These are phyloP conservation scores for Lasiodiplodia sp. DNA, from an alignment of 2,329 filamentous ascomycete genomes.

Conservation along the genomic window DNA sequence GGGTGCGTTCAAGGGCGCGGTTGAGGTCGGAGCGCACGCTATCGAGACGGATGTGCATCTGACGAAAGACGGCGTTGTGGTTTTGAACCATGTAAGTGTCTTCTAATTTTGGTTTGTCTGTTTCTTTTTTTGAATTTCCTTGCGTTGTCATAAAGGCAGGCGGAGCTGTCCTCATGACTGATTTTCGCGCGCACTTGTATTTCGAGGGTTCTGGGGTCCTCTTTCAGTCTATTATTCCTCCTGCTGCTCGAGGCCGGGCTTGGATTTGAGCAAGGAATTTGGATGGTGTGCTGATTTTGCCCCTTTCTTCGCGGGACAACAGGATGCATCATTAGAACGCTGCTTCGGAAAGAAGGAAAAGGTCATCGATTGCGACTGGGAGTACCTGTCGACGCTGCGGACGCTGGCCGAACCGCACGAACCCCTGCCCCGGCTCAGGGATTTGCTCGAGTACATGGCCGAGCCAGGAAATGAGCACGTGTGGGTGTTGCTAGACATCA, in stretches of 20 bases:
- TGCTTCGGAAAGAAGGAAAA: conserved; percentile 80
- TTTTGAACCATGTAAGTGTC: conserved; percentile 70
- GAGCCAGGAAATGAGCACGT: conserved; percentile 70
- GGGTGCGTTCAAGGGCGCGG: conserved; percentile 76
- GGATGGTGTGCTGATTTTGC: not conserved
- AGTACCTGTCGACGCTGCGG: conserved; percentile 71
- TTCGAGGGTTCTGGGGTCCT: not conserved
- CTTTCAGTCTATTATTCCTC: not conserved
- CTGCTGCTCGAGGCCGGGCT: not conserved
- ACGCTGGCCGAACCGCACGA: conserved; percentile 73
- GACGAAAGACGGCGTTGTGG: conserved; percentile 81
- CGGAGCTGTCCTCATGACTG: not conserved
- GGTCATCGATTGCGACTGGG: conserved; percentile 79
- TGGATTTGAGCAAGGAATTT: not conserved
- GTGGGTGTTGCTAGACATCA: conserved; percentile 90
- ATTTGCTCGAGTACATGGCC: conserved; percentile 76
- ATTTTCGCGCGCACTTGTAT: conserved; percentile 48
- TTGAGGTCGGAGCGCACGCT: conserved; percentile 77
- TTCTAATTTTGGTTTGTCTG: not conserved
- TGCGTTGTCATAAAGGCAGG: conserved; percentile 19
- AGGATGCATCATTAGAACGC: conserved; percentile 75
- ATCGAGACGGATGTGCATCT: conserved; percentile 91
- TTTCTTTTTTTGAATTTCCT: not conserved
- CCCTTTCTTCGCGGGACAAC: not conserved
- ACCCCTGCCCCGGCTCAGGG: conserved; percentile 74